Evolutionary conservation across 345 rosid species (phyloP).

Genomic region (Draba incana): DNA sequence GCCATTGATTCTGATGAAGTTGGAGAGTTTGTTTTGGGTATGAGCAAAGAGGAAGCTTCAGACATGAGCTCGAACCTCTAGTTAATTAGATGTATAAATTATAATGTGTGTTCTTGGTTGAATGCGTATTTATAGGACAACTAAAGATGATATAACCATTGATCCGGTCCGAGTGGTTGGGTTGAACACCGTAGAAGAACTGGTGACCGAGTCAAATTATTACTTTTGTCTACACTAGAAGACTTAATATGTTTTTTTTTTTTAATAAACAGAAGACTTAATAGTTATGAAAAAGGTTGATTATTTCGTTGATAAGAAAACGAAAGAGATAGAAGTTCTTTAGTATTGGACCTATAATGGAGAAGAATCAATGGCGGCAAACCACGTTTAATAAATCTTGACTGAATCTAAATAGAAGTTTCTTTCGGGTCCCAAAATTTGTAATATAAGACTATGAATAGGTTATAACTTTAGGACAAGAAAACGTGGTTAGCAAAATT

Average conservation of each 20-base stretch:
- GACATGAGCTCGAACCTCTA: conserved; percentile 27
- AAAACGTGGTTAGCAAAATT: conserved; percentile 5
- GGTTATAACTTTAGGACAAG: not conserved
- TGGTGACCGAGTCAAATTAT: conserved; percentile 30
- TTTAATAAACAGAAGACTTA: too few species aligned
- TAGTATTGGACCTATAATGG: conserved; percentile 7
- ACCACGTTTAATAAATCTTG: conserved; percentile 15
- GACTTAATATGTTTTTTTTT: conserved; percentile 1
- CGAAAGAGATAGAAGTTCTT: conserved; percentile 1
- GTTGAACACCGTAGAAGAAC: conserved; percentile 28
- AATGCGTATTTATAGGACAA: conserved; percentile 29
- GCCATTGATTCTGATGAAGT: conserved; percentile 41
- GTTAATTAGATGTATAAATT: conserved; percentile 12
- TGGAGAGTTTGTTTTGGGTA: conserved; percentile 25
- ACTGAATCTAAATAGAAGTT: conserved; percentile 22
- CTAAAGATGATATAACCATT: conserved; percentile 23
- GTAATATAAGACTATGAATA: not conserved
- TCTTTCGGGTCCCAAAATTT: conserved; percentile 9
- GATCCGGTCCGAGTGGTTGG: conserved; percentile 40
- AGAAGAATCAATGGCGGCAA: conserved; percentile 9
- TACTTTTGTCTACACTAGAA: conserved; percentile 12
- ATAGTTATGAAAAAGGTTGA: not conserved
- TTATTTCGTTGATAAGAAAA: not conserved
- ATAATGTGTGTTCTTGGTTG: conserved; percentile 32
- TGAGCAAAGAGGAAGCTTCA: conserved; percentile 30